Conservation (phyloP, 129 eudicot genomes). For the Chrysanthemum makinoi region DNA sequence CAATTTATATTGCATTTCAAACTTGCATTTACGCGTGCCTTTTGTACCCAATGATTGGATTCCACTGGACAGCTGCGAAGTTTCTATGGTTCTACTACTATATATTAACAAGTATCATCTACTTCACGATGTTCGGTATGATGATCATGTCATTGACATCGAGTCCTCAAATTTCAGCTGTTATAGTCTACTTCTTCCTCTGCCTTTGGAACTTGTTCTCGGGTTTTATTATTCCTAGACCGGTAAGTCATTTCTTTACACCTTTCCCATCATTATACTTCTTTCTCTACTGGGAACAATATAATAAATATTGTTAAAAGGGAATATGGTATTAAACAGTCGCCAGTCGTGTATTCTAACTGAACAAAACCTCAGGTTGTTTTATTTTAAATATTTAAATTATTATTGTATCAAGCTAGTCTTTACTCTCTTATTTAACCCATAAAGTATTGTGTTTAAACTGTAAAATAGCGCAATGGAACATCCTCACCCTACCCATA, state of each 20-base stretch:
- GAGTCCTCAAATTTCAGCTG: constrained; percentile 33
- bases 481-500: too few relatives aligned
- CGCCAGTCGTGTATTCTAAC: too few relatives aligned
- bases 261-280: not conserved
- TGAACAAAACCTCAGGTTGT: too few relatives aligned
- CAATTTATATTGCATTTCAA: constrained; percentile 30
- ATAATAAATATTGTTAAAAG: not conserved
- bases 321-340: not conserved
- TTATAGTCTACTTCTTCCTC: constrained; percentile 32
- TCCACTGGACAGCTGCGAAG: constrained; percentile 26
- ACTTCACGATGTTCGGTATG: constrained; percentile 38
- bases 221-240: constrained; percentile 34
- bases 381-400: too few relatives aligned
- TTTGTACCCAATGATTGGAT: constrained; percentile 34
- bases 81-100: constrained; percentile 35
- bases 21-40: constrained; percentile 21
- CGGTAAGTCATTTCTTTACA: constrained; percentile 18
- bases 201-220: constrained; percentile 40
- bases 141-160: constrained; percentile 35
- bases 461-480: too few relatives aligned
- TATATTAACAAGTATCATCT: constrained; percentile 30
- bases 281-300: not conserved
- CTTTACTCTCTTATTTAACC: too few relatives aligned
- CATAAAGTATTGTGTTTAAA: too few relatives aligned
- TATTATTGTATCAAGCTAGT: too few relatives aligned